Evolutionary conservation across 257 asterid genomes (phyloP).

Genomic region (Solanum commersonii): DNA sequence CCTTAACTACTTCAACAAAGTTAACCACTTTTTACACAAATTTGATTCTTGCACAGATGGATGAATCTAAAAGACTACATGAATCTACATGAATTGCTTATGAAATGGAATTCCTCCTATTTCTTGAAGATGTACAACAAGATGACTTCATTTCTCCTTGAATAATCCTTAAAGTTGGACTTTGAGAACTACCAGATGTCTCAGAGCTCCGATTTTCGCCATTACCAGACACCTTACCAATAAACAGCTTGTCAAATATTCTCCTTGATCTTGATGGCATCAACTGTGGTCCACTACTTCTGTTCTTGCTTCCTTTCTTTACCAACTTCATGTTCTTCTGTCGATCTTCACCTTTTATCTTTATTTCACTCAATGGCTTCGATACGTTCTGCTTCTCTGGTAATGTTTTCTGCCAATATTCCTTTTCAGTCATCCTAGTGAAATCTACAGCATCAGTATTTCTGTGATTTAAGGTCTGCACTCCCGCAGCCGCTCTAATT

Average conservation of each 20-base stretch:
- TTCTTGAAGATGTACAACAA: slow-evolving; percentile 34
- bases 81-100: slow-evolving; percentile 7
- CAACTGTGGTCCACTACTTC: slow-evolving; percentile 46
- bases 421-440: slow-evolving; percentile 16
- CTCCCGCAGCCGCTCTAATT: slow-evolving; percentile 43
- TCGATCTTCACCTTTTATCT: slow-evolving; percentile 35
- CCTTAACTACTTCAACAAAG: not conserved
- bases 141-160: slow-evolving; percentile 50
- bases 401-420: slow-evolving; percentile 30
- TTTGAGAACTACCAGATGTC: slow-evolving; percentile 81
- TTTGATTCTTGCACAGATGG: not conserved
- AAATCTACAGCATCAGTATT: slow-evolving; percentile 19
- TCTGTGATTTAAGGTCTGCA: slow-evolving; percentile 17
- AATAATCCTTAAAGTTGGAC: slow-evolving; percentile 50
- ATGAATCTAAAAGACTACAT: not conserved
- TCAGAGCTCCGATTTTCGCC: slow-evolving; percentile 68
- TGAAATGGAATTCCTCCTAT: slow-evolving; percentile 75
- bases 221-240: slow-evolving; percentile 48
- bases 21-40: not conserved
- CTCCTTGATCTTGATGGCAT: slow-evolving; percentile 85
- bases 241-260: slow-evolving; percentile 72
- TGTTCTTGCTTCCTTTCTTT: slow-evolving; percentile 38
- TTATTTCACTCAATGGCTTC: slow-evolving; percentile 37
- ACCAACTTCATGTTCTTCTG: slow-evolving; percentile 28
- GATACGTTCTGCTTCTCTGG: slow-evolving; percentile 31